A percentile compares a stretch with the other conserved stretches of the same genome.
These are phyloP conservation scores for Laburnicola sp. DNA, from an alignment of 2,329 filamentous ascomycete genomes.

Conservation along the genomic window DNA sequence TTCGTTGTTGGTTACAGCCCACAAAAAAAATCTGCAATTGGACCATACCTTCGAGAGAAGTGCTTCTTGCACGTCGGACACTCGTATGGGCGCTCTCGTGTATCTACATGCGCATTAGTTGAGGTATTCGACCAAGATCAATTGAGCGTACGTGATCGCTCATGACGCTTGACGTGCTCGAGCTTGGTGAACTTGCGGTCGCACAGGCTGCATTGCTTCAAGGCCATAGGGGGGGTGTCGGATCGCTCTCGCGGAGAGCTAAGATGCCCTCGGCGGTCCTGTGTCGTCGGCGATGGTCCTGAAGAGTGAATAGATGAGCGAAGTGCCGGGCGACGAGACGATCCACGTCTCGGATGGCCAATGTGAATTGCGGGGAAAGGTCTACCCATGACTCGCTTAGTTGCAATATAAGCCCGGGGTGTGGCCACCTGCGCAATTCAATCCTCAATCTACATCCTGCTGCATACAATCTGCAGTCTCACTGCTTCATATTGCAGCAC, in stretches of 20 bases:
- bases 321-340: constrained; percentile 21
- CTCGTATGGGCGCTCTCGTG: constrained; percentile 58
- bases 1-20: constrained; percentile 24
- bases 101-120: constrained; percentile 48
- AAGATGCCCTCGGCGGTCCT: constrained; percentile 6
- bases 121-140: constrained; percentile 8
- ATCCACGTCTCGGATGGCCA: constrained; percentile 16
- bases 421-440: constrained; percentile 24
- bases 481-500: constrained; percentile 26
- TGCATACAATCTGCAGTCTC: constrained; percentile 28
- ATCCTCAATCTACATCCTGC: constrained; percentile 31
- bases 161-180: constrained; percentile 59
- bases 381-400: constrained; percentile 35
- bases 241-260: constrained; percentile 6
- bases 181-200: constrained; percentile 60
- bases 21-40: constrained; percentile 7
- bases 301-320: constrained; percentile 15
- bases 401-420: constrained; percentile 32
- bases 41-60: constrained; percentile 56
- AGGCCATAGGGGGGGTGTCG: constrained; percentile 32
- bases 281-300: constrained; percentile 15
- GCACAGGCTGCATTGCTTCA: constrained; percentile 50
- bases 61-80: constrained; percentile 58
- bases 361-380: constrained; percentile 35
- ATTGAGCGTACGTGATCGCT: constrained; percentile 55